Evolutionary conservation across 2,329 filamentous ascomycete species (phyloP), one percentile per base, ranked within the genome.

Genomic region (Exophiala dermatitidis): DNA sequence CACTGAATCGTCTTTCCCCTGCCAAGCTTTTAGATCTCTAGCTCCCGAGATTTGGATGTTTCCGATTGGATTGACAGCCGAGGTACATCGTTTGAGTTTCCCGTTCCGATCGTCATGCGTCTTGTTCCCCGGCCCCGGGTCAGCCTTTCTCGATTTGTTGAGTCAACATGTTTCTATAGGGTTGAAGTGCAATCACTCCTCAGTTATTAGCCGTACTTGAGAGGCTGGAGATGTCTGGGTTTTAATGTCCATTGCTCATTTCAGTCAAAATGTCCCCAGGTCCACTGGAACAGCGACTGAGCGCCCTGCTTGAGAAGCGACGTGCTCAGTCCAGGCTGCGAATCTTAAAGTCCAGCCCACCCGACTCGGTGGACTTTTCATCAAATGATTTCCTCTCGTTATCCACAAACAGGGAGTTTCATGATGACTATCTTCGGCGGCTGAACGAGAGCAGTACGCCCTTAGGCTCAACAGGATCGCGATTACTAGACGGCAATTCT

Each of bases 351-450:
- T 67, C 73, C 7, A 66, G 71, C 28, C 68, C 74, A 1, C 58
- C 69, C 8, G 64, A 63, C 31, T 68, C 72, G 1, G 64, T 67
- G 0, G 83, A 86, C 67, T 84, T 85, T 62, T 82, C 79, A 1
- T 83, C 81, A 44, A 84, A 83, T 65, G 82, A 85, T 65, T 83
- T 84, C 56, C 74, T 85, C 7, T 83, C 81, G 0, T 69, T 85
- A 3, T 76, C 70, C 1, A 74, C 69, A 1, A 77, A 73, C 5
- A 63, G 69, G 0, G 63, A 65, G 3, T 72, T 81, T n/a, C 75
- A 75, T 3, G 48, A 67, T 3, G 67, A 69, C 1, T 83, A 75
- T 57, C 66, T 82, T 5, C 50, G 69, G 4, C 76, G 79, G 55
- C 65, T 80, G 1, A 64, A 56, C 2, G 33, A 56, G 55, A 69